Base-by-base conservation (phyloP, 805 yeast genomes). In the Hanseniaspora clermontiae region DNA sequence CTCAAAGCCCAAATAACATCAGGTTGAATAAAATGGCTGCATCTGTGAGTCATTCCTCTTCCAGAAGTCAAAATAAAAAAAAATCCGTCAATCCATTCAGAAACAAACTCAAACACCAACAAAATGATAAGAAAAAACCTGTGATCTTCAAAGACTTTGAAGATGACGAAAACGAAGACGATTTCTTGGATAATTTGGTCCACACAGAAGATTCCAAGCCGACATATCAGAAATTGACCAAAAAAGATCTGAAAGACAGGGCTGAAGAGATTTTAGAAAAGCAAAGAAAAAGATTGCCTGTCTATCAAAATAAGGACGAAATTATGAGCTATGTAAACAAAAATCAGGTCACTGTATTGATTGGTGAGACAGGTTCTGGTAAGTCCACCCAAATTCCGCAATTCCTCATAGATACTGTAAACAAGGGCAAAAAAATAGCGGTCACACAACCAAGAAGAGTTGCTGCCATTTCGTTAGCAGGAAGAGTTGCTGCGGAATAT, bases 321-420 rank as follows among this genome's bases (percentile, higher is more conserved):
- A 77, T 91, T 17, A 65, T 85, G 59, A 70, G 75, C 10, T 78
- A 80, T 59, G 65, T 91, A 2, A 57, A 70, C 2, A 59, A 70
- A 11, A 78, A 83, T 62, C 82, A 77, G 60, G 95, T 89, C 5
- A 81, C 90, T 0, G 80, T 91, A 1, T 74, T 91, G 19, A 85
- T 93, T 65, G 97, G 97, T 70, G 97, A 91, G 66, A 91, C 98
- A 0, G 98, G 98, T 70, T 87, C 96, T 8, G 97, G 97, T 74
- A 91, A 91, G 66, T 90, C 97, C 3, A 91, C 98, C 0, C 98
- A 91, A 71, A 82, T 91, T 49, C 97, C 98, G 0, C 97, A 91
- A 66, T 83, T 91, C 61, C 66, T 91, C n/a, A 78, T 86, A 70
- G 77, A 79, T 0, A 55, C 62, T 2, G 57, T 66, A 8, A 47